Base-by-base conservation (phyloP, 768 basidiomycete species). In the Mycena maculata region DNA sequence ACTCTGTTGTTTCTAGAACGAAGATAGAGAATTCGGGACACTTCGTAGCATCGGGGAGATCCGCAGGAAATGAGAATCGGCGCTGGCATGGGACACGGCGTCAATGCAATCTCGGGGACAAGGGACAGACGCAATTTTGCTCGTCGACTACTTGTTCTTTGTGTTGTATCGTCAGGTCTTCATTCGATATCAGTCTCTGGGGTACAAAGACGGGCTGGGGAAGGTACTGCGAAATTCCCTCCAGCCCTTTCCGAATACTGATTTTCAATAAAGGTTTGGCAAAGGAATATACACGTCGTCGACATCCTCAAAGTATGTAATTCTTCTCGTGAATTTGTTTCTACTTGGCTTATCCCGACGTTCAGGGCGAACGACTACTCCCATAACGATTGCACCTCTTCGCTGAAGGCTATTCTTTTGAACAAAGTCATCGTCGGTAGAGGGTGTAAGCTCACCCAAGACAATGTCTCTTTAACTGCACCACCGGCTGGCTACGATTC, bases 121-220 rank as follows among this genome's bases (percentile, higher is more conserved):
- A 84, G 30, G 89, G 90, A 8, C 83, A 87, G 39, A 80, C 83
- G 2, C 79, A 79, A 49, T 82, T 88, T 39, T 92, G 90, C 73
- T 72, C 83, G n/a, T 85, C 87, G 11, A 48, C 80, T 1, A 85
- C 81, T 16, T 92, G 90, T 69, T 85, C 88, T 1, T 78, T 92
- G 45, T 92, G 90, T 69, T 83, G 79, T 52, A 91, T 92, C 71
- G 80, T 91, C 57, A 83, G 81, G 53, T 88, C 87, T 0, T 91
- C 90, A 6, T 92, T 85, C 62, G 88, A 90, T 71, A 73, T 92
- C 67, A 83, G 81, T 58, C 80, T 87, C 13, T 90, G 85, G 72
- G 89, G 89, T 13, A 89, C 88, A 79, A 90, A 90, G 80, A 90
- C 89, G 4, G 87, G 88, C 18, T 91, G 89, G 88, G 91, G 90